Conservation (phyloP, 768 basidiomycete genomes). For the Hydnomerulius pinastri region DNA sequence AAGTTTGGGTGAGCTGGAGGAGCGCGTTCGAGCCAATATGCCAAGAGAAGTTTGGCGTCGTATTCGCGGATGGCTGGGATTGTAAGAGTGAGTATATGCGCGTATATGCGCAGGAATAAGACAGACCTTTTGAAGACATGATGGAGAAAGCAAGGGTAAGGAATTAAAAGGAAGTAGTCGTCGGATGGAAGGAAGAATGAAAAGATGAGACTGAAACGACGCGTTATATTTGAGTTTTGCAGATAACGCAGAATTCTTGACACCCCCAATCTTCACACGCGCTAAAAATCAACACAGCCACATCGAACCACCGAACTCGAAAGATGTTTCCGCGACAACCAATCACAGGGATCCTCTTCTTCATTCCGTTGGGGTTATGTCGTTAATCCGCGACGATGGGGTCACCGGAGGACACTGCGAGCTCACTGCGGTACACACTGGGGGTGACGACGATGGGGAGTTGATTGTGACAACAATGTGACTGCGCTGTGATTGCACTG, state of each 20-base stretch:
- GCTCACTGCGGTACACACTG: background rate
- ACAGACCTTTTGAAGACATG: constrained; percentile 37
- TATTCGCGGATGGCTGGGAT: constrained; percentile 86
- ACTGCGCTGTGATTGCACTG: background rate
- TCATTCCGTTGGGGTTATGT: background rate
- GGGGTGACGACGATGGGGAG: background rate
- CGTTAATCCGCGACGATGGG: too few relatives aligned
- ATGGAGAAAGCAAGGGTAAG: constrained; percentile 12
- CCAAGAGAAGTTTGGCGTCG: constrained; percentile 96
- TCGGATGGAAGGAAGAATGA: background rate
- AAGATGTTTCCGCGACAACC: background rate
- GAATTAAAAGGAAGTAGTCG: too few relatives aligned
- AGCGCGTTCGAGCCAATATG: constrained; percentile 95
- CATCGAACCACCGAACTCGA: constrained; percentile 5
- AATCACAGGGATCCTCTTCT: constrained; percentile 5
- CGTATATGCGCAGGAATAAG: background rate
- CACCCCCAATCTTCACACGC: constrained; percentile 33
- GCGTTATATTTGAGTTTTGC: too few relatives aligned
- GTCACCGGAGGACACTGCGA: background rate
- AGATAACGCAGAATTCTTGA: background rate
- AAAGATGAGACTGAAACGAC: constrained; percentile 1
- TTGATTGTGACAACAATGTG: background rate
- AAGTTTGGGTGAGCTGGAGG: constrained; percentile 73
- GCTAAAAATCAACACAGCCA: constrained; percentile 31
- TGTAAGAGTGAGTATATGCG: background rate